Evolutionary conservation across 768 basidiomycete genomes (phyloP).

Genomic region (Cystofilobasidium macerans): DNA sequence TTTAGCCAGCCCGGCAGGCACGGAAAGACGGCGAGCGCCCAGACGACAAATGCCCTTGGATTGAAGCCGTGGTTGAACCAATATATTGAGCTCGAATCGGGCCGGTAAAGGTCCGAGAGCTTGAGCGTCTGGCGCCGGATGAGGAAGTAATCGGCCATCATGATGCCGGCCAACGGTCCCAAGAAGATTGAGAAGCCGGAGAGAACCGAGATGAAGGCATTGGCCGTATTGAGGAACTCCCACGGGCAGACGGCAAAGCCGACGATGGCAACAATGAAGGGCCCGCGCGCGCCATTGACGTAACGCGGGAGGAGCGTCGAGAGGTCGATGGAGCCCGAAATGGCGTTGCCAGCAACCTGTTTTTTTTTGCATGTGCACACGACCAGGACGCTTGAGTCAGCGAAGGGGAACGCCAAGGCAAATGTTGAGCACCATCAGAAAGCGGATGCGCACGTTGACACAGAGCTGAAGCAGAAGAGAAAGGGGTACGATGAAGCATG

Average conservation of each 20-base stretch:
- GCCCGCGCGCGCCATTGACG: slow-evolving; percentile 7
- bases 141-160: slow-evolving; percentile 26
- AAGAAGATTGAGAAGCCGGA: slow-evolving; percentile 1
- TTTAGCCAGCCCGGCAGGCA: slow-evolving; percentile 18
- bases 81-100: slow-evolving; percentile 7
- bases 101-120: slow-evolving; percentile 17
- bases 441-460: slow-evolving; percentile 29
- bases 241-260: slow-evolving; percentile 29
- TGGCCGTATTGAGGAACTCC: slow-evolving; percentile 30
- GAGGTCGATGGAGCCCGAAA: slow-evolving; percentile 31
- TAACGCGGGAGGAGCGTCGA: slow-evolving; percentile 22
- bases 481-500: no score
- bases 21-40: slow-evolving; percentile 17
- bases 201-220: slow-evolving; percentile 26
- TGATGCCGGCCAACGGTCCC: slow-evolving; percentile 19
- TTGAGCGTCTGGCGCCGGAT: slow-evolving; percentile 6
- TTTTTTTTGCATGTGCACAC: background rate
- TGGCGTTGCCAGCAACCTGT: slow-evolving; percentile 30
- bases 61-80: slow-evolving; percentile 22
- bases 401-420: background rate
- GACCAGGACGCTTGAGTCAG: background rate
- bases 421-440: background rate
- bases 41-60: slow-evolving; percentile 10
- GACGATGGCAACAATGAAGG: slow-evolving; percentile 29
- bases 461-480: no score